Conservation (phyloP, 2,329 filamentous ascomycete species). For the Thelonectria olida region DNA sequence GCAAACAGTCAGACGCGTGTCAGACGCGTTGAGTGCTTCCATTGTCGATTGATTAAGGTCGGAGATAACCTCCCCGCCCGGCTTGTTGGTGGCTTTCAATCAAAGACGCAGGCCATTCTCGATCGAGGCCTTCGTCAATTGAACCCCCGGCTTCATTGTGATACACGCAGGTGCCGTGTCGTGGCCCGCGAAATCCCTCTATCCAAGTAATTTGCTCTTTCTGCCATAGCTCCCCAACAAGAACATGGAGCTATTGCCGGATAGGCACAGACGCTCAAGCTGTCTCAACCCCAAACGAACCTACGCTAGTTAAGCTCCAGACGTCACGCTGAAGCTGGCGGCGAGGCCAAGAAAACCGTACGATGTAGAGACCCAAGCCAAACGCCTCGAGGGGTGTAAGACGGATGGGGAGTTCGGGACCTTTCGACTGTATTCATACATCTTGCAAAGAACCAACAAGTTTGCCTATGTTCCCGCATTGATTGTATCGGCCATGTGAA, state of each 20-base stretch:
- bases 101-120: slow-evolving; percentile 15
- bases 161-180: slow-evolving; percentile 6
- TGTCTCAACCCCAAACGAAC: slow-evolving; percentile 29
- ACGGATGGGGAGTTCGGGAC: neutral
- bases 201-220: neutral
- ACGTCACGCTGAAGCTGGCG: slow-evolving; percentile 12
- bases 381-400: neutral
- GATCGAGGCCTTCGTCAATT: neutral
- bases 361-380: slow-evolving; percentile 4
- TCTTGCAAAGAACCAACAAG: neutral
- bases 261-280: slow-evolving; percentile 21
- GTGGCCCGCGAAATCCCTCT: slow-evolving; percentile 11
- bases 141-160: neutral
- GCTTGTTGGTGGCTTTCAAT: slow-evolving; percentile 25
- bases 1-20: slow-evolving; percentile 24
- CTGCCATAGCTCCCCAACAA: neutral
- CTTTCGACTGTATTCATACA: neutral
- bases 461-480: neutral
- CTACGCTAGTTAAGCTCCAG: slow-evolving; percentile 20
- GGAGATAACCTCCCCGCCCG: slow-evolving; percentile 18
- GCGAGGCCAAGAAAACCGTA: slow-evolving; percentile 6
- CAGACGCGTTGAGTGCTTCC: slow-evolving; percentile 28
- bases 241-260: neutral
- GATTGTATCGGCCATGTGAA: neutral
- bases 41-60: slow-evolving; percentile 9